These are phyloP conservation scores for Cladosporium phlei DNA, from an alignment of 2,329 filamentous ascomycete genomes.

Conservation along the genomic window DNA sequence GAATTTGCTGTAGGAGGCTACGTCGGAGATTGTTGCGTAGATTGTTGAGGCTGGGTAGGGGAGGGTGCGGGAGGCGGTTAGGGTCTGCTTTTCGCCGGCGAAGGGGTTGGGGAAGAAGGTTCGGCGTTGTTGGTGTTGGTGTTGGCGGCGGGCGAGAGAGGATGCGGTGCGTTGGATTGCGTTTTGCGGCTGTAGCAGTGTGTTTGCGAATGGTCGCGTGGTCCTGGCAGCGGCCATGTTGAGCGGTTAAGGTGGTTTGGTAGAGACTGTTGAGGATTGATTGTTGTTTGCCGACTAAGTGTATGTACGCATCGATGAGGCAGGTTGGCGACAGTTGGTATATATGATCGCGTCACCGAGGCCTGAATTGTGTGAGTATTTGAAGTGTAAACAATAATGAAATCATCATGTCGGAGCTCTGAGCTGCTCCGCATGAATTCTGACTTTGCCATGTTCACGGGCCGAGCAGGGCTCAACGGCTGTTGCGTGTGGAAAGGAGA, in stretches of 20 bases:
- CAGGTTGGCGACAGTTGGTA: too few relatives aligned
- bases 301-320: too few relatives aligned
- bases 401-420: slow-evolving; percentile 8
- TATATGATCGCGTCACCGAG: too few relatives aligned
- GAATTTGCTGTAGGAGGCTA: slow-evolving; percentile 77
- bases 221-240: slow-evolving; percentile 6
- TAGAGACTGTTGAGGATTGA: too few relatives aligned
- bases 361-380: too few relatives aligned
- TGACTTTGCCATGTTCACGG: slow-evolving; percentile 6
- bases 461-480: too few relatives aligned
- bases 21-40: slow-evolving; percentile 82
- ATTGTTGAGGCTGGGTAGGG: slow-evolving; percentile 67
- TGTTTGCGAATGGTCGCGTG: slow-evolving; percentile 22
- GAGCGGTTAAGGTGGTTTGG: neutral
- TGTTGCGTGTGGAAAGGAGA: too few relatives aligned
- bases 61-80: slow-evolving; percentile 70
- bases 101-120: slow-evolving; percentile 42
- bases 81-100: slow-evolving; percentile 54
- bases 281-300: too few relatives aligned
- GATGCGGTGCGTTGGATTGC: slow-evolving; percentile 14
- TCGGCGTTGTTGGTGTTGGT: slow-evolving; percentile 28
- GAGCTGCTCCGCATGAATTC: slow-evolving; percentile 1
- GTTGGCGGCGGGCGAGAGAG: slow-evolving; percentile 16
- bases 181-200: slow-evolving; percentile 19
- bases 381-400: neutral